Conservation (phyloP, 495 filamentous ascomycete species). For the Clavariopsis aquatica region DNA sequence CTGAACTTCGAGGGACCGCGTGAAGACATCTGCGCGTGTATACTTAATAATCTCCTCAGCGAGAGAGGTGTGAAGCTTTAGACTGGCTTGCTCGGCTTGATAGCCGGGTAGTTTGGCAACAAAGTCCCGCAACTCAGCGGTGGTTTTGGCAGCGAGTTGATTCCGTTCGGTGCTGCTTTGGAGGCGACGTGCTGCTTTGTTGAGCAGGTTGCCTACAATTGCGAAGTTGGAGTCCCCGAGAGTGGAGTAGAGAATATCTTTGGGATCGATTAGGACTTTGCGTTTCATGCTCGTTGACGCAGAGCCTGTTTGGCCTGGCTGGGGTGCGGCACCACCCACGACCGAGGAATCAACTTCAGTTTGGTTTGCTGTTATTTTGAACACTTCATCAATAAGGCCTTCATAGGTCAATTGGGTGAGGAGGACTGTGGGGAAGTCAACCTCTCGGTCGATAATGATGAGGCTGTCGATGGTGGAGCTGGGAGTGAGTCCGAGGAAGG, state of each 20-base stretch:
- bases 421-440: slow-evolving; percentile 86
- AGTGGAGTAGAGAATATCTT: slow-evolving; percentile 85
- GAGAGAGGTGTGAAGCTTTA: slow-evolving; percentile 87
- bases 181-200: slow-evolving; percentile 86
- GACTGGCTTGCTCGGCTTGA: slow-evolving; percentile 87
- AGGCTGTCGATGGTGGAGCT: slow-evolving; percentile 84
- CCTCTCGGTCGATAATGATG: slow-evolving; percentile 92
- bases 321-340: slow-evolving; percentile 67
- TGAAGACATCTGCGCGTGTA: slow-evolving; percentile 85
- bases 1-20: slow-evolving; percentile 85
- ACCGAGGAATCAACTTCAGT: slow-evolving; percentile 92
- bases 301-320: slow-evolving; percentile 52
- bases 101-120: slow-evolving; percentile 88
- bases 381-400: slow-evolving; percentile 91
- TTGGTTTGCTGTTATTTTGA: slow-evolving; percentile 83
- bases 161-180: slow-evolving; percentile 86
- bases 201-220: slow-evolving; percentile 82
- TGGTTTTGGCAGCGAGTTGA: slow-evolving; percentile 77
- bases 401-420: slow-evolving; percentile 97
- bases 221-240: slow-evolving; percentile 93
- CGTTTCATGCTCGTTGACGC: slow-evolving; percentile 70
- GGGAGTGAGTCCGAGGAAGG: slow-evolving; percentile 72
- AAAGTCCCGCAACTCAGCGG: slow-evolving; percentile 86
- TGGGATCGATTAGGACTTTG: slow-evolving; percentile 86
- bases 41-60: slow-evolving; percentile 93